Base-by-base conservation (phyloP, 1,139 yeast genomes). In the Candida sp. region DNA sequence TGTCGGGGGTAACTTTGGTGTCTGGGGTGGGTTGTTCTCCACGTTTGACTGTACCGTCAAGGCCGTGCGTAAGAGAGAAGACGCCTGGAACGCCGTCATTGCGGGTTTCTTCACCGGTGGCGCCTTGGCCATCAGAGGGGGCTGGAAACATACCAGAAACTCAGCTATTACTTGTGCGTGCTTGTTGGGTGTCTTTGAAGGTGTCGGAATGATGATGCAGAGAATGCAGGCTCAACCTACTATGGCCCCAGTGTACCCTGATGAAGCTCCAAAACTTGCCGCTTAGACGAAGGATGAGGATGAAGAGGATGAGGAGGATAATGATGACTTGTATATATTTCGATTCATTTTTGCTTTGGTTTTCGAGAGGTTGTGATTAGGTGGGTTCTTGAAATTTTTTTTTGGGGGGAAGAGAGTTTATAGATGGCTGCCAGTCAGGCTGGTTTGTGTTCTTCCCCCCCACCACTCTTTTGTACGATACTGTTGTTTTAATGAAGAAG, bases 51-150 rank as follows among this genome's bases (percentile, higher is more conserved):
- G 99, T 79, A 83, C 94, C 28, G 97, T 94, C 48, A 94, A 94
- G 73, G 97, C 96, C 2, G 84, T 94, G 39, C 89, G 99, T 77
- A 89, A 90, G 73, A 90, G 98, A 77, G 99, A 94, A 73, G 99
- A 94, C 70, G 97, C 98, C 7, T 90, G 96, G 90, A 94, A 94
- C 70, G 98, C 98, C 54, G 94, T 94, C 63, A 88, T 94, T 68
- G 98, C 99, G 34, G 99, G 99, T 50, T 93, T 96, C 71, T 91
- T 91, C 79, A 93, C 97, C 47, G 99, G 99, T 80, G 99, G 99
- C 63, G 86, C 98, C 12, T 80, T 94, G 61, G 99, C 99, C 55
- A 85, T 96, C 61, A 90, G 99, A 84, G 98, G 99, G 63, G 99
- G 99, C 49, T 91, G 97, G 94, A 90, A 85, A 77, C 98, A 93